Evolutionary conservation across 805 yeast genomes (phyloP).

Genomic region (Barnettozyma siamensis): DNA sequence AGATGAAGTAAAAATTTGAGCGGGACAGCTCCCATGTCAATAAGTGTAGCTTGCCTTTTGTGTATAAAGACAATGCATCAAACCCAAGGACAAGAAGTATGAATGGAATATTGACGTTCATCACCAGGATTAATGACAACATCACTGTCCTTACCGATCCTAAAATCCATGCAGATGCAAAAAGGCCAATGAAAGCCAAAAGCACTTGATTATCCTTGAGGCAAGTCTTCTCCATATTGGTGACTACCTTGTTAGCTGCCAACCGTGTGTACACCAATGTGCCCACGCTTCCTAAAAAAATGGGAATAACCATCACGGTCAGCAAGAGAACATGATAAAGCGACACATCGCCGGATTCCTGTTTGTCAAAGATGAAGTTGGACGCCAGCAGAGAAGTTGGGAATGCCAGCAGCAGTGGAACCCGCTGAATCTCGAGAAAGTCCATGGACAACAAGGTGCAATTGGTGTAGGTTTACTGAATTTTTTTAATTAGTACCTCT

Average conservation of each 20-base stretch:
- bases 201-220: conserved; percentile 6
- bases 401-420: conserved; percentile 24
- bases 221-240: not conserved
- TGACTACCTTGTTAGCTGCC: not conserved
- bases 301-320: conserved; percentile 10
- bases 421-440: conserved; percentile 20
- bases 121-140: conserved; percentile 17
- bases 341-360: conserved; percentile 4
- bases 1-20: conserved; percentile 3
- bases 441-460: conserved; percentile 6
- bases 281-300: conserved; percentile 13
- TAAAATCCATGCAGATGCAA: conserved; percentile 10
- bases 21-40: conserved; percentile 4
- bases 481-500: not conserved
- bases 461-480: not conserved
- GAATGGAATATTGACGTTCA: conserved; percentile 13
- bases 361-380: conserved; percentile 13
- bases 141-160: conserved; percentile 23
- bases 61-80: conserved; percentile 11
- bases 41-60: not conserved
- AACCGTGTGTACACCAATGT: conserved; percentile 10
- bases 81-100: conserved; percentile 8
- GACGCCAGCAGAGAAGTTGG: conserved; percentile 23
- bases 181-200: conserved; percentile 9
- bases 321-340: conserved; percentile 1